phyloP scores from a whole-genome alignment of 202 grass and related monocot genomes.

The Setaria italica region DNA sequence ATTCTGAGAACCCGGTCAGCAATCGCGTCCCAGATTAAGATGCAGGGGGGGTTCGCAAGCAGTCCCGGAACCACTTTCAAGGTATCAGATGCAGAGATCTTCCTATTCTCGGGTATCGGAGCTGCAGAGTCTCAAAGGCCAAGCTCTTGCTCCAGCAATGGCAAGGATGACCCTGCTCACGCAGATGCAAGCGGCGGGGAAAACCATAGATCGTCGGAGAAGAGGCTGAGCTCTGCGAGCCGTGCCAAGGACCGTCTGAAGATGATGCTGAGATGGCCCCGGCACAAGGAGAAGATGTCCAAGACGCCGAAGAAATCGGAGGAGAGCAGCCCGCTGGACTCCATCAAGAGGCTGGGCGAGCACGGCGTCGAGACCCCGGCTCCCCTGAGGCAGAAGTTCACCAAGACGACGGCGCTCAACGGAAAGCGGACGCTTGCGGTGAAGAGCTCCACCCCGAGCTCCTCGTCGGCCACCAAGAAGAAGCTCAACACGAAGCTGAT shows the following conservation, averaged over 20 bases:
- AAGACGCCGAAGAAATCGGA: slow-evolving; percentile 51
- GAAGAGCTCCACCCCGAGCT: slow-evolving; percentile 62
- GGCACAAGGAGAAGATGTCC: slow-evolving; percentile 69
- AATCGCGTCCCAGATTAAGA: slow-evolving; percentile 72
- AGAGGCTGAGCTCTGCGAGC: slow-evolving; percentile 67
- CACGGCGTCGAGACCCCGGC: slow-evolving; percentile 58
- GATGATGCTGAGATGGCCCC: slow-evolving; percentile 83
- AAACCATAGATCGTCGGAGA: slow-evolving; percentile 57
- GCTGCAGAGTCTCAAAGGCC: slow-evolving; percentile 48
- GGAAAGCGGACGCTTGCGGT: slow-evolving; percentile 75
- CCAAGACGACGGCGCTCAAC: slow-evolving; percentile 63
- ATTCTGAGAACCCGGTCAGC: slow-evolving; percentile 60
- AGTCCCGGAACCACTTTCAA: slow-evolving; percentile 84
- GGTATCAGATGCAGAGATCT: slow-evolving; percentile 90
- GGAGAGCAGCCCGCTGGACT: slow-evolving; percentile 57
- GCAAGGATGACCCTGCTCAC: slow-evolving; percentile 60
- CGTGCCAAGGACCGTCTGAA: slow-evolving; percentile 77
- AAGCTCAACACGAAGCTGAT: slow-evolving; percentile 70
- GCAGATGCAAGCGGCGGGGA: slow-evolving; percentile 34
- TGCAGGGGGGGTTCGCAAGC: slow-evolving; percentile 63
- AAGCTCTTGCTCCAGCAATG: slow-evolving; percentile 77
- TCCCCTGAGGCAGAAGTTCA: slow-evolving; percentile 73
- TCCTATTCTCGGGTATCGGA: slow-evolving; percentile 67
- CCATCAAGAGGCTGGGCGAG: slow-evolving; percentile 68
- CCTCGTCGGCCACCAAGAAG: slow-evolving; percentile 76